Conservation (phyloP, 2,329 filamentous ascomycete genomes). For the Hypoxylon sp. region DNA sequence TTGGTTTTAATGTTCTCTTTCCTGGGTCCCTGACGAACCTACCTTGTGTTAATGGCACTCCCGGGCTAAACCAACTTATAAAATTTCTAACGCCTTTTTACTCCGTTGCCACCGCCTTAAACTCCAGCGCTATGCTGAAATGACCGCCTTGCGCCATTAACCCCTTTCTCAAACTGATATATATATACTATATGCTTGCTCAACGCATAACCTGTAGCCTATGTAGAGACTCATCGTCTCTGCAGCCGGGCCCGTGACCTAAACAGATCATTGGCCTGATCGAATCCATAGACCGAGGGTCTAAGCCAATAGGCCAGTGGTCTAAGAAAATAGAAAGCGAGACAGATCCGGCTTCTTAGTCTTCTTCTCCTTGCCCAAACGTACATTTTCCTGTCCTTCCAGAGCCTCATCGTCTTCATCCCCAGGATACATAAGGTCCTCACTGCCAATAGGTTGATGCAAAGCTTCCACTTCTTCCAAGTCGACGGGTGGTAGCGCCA, state of each 20-base stretch:
- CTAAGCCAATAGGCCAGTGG: slow-evolving; percentile 3
- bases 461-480: slow-evolving; percentile 68
- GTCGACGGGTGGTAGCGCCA: slow-evolving; percentile 70
- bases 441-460: slow-evolving; percentile 66
- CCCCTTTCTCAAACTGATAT: slow-evolving; percentile 22
- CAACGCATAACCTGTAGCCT: background rate
- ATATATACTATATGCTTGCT: slow-evolving; percentile 8
- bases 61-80: background rate
- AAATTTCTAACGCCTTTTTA: slow-evolving; percentile 17
- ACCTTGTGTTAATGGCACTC: background rate
- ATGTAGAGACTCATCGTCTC: background rate
- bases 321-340: slow-evolving; percentile 61
- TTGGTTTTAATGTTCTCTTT: background rate
- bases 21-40: background rate
- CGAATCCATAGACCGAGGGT: background rate
- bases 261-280: background rate
- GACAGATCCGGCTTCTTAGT: slow-evolving; percentile 63
- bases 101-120: slow-evolving; percentile 8
- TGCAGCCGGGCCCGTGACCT: background rate
- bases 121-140: slow-evolving; percentile 46
- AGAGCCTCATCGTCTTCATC: slow-evolving; percentile 58
- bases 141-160: slow-evolving; percentile 28
- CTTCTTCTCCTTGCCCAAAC: slow-evolving; percentile 36
- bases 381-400: slow-evolving; percentile 48
- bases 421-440: slow-evolving; percentile 70